Base-by-base conservation (phyloP, 2,329 filamentous ascomycete genomes). In the Hysterium pulicare region DNA sequence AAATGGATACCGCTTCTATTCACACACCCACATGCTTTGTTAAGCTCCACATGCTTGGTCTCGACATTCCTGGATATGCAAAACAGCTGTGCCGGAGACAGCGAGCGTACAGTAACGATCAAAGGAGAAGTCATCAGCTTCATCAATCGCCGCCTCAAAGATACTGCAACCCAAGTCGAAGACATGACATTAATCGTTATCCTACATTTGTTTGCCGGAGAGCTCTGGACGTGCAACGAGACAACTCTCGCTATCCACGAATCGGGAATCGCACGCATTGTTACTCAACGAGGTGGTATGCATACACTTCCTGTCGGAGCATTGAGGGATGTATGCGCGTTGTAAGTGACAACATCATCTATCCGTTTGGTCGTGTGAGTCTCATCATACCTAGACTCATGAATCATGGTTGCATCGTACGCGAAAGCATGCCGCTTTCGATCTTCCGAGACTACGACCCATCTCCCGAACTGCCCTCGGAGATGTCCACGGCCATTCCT, bases 151-250 rank as follows among this genome's bases (percentile, higher is more conserved):
- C 48, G 58, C 10, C 42, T 64, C 3, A 34, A 17, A 1, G 19
- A 49, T 13, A 22, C 48, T 4, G 40, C 11, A 1, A 42, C 37
- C 3, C 45, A 51, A 17, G 43, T 46, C 5, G 45, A 57, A 4
- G 57, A 62, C 33, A 37, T 50, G 10, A 65, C 61, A 0, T 49
- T 66, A 7, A 53, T 59, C 20, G 43, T 58, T 23, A 58, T 65
- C 7, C 20, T 63, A 1, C 59, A 65, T 37, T 38, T 65, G 2
- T 38, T 66, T 3, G 55, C 47, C 4, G 57, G 58, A 2, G 59
- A 65, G 34, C 57, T 62, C 49, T 59, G 57, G 53, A 54, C 41
- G n/a, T 57, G 54, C 32, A 53, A 62, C 20, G 61, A 66, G 36
- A 44, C 49, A 15, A 50, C 49, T 1, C 16, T 65, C 6, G 46